A percentile compares a stretch with the other conserved stretches of the same genome.
These are phyloP conservation scores for Closterium sp. DNA, from an alignment of 139 green algal genomes.

Conservation along the genomic window DNA sequence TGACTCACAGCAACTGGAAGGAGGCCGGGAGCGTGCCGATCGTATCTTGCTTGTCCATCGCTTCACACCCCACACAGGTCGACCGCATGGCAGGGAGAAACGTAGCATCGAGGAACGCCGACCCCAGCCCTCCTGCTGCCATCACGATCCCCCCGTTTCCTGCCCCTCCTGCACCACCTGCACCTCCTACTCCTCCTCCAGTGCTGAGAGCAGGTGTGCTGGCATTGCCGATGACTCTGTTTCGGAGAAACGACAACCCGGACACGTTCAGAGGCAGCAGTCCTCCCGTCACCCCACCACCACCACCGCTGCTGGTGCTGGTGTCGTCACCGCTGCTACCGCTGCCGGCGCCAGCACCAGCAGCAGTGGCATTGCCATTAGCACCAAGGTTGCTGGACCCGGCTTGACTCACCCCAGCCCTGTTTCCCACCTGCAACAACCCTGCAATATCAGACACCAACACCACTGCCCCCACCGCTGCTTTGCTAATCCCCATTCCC, in stretches of 20 bases:
- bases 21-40: not conserved
- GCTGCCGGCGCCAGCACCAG: not conserved
- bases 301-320: not conserved
- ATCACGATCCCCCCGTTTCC: not conserved
- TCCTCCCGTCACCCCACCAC: not conserved
- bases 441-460: not conserved
- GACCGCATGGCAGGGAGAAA: not conserved
- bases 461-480: not conserved
- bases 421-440: not conserved
- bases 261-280: not conserved
- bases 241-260: not conserved
- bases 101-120: not conserved
- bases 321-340: not conserved
- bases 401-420: not conserved
- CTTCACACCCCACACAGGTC: not conserved
- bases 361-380: not conserved
- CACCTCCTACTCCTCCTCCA: not conserved
- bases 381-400: not conserved
- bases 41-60: not conserved
- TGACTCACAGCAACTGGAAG: not conserved
- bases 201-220: not conserved
- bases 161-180: no score
- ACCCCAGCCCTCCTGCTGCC: not conserved
- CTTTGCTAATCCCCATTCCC: not conserved
- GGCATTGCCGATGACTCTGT: not conserved